phyloP scores from a whole-genome alignment of 768 basidiomycete genomes.

The Lentinus tigrinus region DNA sequence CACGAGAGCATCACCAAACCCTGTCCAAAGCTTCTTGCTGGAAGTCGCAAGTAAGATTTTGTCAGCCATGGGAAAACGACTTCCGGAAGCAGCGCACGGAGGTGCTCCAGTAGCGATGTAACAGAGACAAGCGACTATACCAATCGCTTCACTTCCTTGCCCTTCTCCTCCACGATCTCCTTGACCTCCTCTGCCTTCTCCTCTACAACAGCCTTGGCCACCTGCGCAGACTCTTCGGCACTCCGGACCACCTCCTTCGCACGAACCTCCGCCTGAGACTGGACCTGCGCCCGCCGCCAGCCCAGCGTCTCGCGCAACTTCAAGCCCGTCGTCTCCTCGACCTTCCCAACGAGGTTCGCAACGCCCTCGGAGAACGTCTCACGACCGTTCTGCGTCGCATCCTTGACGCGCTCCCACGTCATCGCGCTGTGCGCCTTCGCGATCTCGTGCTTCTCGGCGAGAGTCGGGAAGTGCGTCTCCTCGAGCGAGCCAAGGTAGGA shows the following conservation, averaged over 20 bases:
- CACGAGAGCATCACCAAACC: too few species aligned
- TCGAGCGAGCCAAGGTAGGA: conserved; percentile 69
- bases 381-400: conserved; percentile 47
- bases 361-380: conserved; percentile 45
- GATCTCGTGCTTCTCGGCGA: conserved; percentile 68
- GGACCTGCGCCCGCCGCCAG: conserved; percentile 11
- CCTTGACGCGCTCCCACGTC: conserved; percentile 56
- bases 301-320: conserved; percentile 59
- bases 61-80: too few species aligned
- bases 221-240: conserved; percentile 11
- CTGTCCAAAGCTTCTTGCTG: too few species aligned
- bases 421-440: conserved; percentile 60
- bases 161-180: conserved; percentile 1
- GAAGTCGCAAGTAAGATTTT: too few species aligned
- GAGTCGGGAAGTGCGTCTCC: conserved; percentile 60
- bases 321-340: conserved; percentile 73
- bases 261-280: conserved; percentile 14
- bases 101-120: too few species aligned
- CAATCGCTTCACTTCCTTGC: too few species aligned
- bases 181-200: conserved; percentile 7
- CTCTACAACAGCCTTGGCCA: conserved; percentile 14
- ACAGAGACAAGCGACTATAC: too few species aligned
- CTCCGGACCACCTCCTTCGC: background rate
- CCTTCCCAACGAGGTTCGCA: conserved; percentile 39
- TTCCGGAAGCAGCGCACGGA: too few species aligned